These are phyloP conservation scores for Penicillium lividum DNA, from an alignment of 495 filamentous ascomycete genomes.

Conservation along the genomic window DNA sequence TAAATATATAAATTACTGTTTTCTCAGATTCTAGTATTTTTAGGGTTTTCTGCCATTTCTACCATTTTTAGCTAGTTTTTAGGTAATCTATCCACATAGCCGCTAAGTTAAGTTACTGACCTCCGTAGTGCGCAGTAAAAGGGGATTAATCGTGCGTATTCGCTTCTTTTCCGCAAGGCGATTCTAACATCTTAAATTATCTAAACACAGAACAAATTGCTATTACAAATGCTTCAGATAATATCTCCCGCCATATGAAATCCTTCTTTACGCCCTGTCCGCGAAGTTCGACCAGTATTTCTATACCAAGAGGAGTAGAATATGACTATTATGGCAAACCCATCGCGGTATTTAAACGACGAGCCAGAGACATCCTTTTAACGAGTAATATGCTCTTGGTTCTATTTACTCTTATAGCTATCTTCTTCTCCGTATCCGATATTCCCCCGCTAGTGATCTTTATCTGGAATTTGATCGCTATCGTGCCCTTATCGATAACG, in stretches of 20 bases:
- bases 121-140: neutral
- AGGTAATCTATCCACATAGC: no score
- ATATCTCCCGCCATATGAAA: constrained; percentile 2
- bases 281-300: constrained; percentile 3
- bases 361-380: neutral
- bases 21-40: no score
- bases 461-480: constrained; percentile 28
- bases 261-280: constrained; percentile 3
- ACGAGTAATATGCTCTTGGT: constrained; percentile 8
- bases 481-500: constrained; percentile 24
- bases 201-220: constrained; percentile 1
- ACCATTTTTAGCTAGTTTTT: no score
- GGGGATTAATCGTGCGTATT: constrained; percentile 8
- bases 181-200: neutral
- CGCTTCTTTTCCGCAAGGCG: neutral
- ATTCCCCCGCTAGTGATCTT: constrained; percentile 19
- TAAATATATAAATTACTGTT: no score
- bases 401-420: constrained; percentile 7
- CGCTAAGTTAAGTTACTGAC: no score
- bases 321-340: constrained; percentile 5
- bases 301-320: neutral
- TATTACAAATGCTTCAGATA: constrained; percentile 6
- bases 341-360: constrained; percentile 2
- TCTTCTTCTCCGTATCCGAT: constrained; percentile 5
- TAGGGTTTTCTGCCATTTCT: no score